Conservation (phyloP, 2,329 filamentous ascomycete genomes). For the Passalora sequoiae region DNA sequence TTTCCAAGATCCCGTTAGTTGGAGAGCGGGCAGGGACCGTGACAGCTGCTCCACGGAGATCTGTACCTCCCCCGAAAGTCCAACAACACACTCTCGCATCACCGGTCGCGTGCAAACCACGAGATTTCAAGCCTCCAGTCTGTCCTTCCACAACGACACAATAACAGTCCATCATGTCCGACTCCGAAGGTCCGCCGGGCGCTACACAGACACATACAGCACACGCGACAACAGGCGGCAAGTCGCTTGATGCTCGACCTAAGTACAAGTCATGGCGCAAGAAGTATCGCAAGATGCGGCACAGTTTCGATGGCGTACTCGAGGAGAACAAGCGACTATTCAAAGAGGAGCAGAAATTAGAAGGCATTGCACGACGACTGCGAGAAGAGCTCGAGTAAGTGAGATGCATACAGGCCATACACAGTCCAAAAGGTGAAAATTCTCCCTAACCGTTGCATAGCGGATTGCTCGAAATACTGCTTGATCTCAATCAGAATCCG, state of each 20-base stretch:
- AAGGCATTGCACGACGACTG: constrained; percentile 73
- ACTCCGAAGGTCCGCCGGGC: constrained; percentile 28
- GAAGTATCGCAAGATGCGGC: constrained; percentile 90
- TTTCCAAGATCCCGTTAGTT: neutral
- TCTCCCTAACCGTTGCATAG: too few relatives aligned
- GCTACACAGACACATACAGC: too few relatives aligned
- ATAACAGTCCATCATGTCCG: constrained; percentile 21
- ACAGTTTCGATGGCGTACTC: constrained; percentile 71
- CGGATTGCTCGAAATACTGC: constrained; percentile 78
- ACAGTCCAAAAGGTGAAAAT: too few relatives aligned
- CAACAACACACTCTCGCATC: neutral
- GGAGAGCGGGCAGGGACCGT: neutral
- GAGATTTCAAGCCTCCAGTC: too few relatives aligned
- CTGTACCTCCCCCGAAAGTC: neutral
- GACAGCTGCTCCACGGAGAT: too few relatives aligned
- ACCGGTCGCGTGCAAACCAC: neutral
- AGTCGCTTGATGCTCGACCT: constrained; percentile 23
- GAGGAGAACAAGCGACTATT: constrained; percentile 77
- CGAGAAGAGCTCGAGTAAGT: constrained; percentile 88
- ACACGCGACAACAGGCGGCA: constrained; percentile 20
- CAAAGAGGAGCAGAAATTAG: constrained; percentile 72
- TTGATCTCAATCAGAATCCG: constrained; percentile 83
- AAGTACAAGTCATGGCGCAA: constrained; percentile 50
- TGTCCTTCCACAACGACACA: too few relatives aligned
- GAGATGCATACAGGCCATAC: too few relatives aligned